Base-by-base conservation (phyloP, 495 filamentous ascomycete genomes). In the Hyaloscypha hepaticicola region DNA sequence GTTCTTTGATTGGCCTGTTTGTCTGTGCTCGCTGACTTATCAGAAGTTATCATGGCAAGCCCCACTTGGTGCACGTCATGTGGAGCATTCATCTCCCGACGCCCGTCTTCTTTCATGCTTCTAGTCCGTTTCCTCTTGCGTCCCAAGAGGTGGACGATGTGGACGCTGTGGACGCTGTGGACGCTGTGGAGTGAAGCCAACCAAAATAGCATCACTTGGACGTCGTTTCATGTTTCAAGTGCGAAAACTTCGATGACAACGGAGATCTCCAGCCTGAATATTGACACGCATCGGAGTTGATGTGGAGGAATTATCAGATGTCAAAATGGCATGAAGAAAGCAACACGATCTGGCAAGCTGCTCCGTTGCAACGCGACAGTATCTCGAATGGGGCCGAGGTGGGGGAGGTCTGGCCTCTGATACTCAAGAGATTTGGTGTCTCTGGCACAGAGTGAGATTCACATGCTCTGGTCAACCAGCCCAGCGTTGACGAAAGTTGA, bases 81-180 rank as follows among this genome's bases (percentile, higher is more conserved):
- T 52, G 60, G 48, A 62, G n/a, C 38, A 27, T 31, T 34, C 56
- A 21, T 57, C 56, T 16, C 24, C 28, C 34, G n/a, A n/a, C n/a
- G n/a, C n/a, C n/a, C n/a, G n/a, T n/a, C 48, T 62, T 53, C 45
- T 52, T 33, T 52, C 48, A 53, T 50, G 26, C 60, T 62, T 62
- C 60, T 62, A 53, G 60, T 6, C 1, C 16, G 9, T 33, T 62
- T 52, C 60, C 60, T 4, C n/a, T 34, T 62, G n/a, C 60, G 60
- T 27, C 60, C 11, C 6, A 38, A 16, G 28, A 50, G 19, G 38
- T 45, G 38, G 38, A 45, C 38, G 38, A 16, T 16, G 58, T 50
- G 58, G 58, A 60, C n/a, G 41, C n/a, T n/a, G n/a, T n/a, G n/a
- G n/a, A n/a, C n/a, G n/a, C n/a, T n/a, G 38, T 45, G 38, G 38